These are phyloP conservation scores for Talaromyces nanjingensis DNA, from an alignment of 495 filamentous ascomycete species.

Conservation along the genomic window DNA sequence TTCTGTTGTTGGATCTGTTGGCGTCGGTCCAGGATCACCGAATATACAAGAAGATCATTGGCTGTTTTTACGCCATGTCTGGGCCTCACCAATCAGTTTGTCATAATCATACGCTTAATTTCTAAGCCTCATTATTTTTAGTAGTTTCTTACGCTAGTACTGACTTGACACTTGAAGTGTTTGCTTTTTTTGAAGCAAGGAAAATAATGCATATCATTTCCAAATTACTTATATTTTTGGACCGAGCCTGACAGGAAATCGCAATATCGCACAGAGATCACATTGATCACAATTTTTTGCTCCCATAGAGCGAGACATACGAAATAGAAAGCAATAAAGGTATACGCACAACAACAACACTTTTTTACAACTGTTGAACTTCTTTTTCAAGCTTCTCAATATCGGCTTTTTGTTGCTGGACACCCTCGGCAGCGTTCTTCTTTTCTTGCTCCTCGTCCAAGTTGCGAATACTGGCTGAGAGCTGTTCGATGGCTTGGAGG, in stretches of 20 bases:
- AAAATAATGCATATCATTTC: too few species aligned
- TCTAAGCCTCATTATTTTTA: not conserved
- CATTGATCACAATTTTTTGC: not conserved
- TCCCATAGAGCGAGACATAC: not conserved
- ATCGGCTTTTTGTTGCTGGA: slow-evolving; percentile 14
- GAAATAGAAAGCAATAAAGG: not conserved
- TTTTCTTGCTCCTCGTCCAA: not conserved
- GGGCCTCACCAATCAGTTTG: not conserved
- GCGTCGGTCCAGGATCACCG: too few species aligned
- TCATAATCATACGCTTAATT: not conserved
- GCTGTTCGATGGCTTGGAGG: slow-evolving; percentile 35
- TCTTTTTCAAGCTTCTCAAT: slow-evolving; percentile 12
- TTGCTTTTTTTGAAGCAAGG: too few species aligned
- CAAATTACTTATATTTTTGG: too few species aligned
- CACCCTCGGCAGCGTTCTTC: not conserved
- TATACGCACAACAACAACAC: not conserved
- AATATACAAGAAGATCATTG: not conserved
- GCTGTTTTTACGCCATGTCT: not conserved
- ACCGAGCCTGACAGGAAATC: too few species aligned
- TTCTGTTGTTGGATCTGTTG: not conserved
- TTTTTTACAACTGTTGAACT: slow-evolving; percentile 9
- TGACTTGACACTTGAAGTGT: too few species aligned
- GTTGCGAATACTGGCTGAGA: slow-evolving; percentile 13
- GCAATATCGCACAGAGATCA: too few species aligned
- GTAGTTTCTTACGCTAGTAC: not conserved